Percentiles rank a stretch among this genome's conserved stretches.
These are phyloP conservation scores for Beta vulgaris DNA, from an alignment of 148 eudicot genomes.

Conservation along the genomic window DNA sequence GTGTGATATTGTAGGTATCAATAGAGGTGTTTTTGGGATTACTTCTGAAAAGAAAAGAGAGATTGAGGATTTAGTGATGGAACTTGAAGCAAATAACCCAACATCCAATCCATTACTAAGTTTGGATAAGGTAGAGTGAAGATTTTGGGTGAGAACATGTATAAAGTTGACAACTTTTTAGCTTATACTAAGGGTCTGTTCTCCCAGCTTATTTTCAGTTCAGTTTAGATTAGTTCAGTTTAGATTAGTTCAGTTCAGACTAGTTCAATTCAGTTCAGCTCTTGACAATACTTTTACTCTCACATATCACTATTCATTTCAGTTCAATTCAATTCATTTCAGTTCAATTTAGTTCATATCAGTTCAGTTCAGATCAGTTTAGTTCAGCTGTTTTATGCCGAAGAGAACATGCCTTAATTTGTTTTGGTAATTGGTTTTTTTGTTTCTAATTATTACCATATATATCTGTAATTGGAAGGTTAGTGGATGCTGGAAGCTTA, in stretches of 20 bases:
- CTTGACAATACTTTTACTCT: no score
- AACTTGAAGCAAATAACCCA: conserved; percentile 69
- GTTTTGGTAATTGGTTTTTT: not conserved
- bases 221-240: no score
- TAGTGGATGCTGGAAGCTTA: conserved; percentile 79
- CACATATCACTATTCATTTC: no score
- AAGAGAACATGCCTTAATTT: no score
- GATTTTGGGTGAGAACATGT: not conserved
- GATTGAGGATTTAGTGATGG: conserved; percentile 56
- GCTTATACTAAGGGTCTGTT: no score
- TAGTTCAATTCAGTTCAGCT: no score
- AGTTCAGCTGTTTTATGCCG: not conserved
- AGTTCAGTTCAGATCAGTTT: no score
- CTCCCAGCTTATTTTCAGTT: no score
- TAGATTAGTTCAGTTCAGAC: no score
- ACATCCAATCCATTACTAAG: conserved; percentile 54
- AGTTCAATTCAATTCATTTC: no score
- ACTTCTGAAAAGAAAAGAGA: conserved; percentile 62
- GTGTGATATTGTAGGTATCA: conserved; percentile 46
- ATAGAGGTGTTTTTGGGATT: conserved; percentile 85
- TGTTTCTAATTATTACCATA: not conserved
- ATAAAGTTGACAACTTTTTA: no score
- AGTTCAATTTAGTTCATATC: no score
- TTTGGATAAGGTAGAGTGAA: conserved; percentile 58
- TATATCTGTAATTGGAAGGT: conserved; percentile 43